Evolutionary conservation across 1,284 basidiomycete genomes (phyloP).

Genomic region (Ceratobasidium sp.): DNA sequence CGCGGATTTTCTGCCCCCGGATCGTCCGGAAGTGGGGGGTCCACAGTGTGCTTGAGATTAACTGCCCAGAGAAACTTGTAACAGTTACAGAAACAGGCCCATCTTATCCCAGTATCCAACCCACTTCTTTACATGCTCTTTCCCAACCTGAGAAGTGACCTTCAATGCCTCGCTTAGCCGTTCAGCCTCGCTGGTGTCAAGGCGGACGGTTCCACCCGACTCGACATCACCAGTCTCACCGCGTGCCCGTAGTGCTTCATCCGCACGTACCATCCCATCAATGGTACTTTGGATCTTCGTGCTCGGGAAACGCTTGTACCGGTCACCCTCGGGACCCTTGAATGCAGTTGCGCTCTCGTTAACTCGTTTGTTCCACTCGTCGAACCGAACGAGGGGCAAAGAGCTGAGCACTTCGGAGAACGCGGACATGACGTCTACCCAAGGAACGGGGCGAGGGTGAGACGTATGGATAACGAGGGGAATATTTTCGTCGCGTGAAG

Average conservation of each 20-base stretch:
- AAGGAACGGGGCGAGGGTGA: no score
- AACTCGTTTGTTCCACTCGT: constrained; percentile 4
- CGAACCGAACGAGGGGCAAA: not conserved
- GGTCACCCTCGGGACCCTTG: not conserved
- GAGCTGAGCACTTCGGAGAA: constrained; percentile 42
- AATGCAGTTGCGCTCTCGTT: not conserved
- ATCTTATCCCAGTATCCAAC: constrained; percentile 8
- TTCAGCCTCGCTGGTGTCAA: not conserved
- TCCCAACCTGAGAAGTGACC: not conserved
- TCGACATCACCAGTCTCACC: not conserved
- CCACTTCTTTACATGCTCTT: constrained; percentile 17
- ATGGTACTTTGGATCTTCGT: not conserved
- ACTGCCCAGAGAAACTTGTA: no score
- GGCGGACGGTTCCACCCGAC: not conserved
- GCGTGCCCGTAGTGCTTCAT: not conserved
- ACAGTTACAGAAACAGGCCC: constrained; percentile 17
- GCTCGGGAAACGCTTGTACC: not conserved
- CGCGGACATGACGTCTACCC: constrained; percentile 42
- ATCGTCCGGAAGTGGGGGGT: no score
- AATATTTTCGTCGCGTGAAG: no score
- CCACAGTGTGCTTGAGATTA: no score
- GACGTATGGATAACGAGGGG: no score
- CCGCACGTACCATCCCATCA: not conserved
- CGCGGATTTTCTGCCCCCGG: no score
- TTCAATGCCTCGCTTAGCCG: not conserved